Evolutionary conservation across 768 basidiomycete species (phyloP), one percentile per base, ranked within the genome.

Genomic region (Leccinellum albellum): DNA sequence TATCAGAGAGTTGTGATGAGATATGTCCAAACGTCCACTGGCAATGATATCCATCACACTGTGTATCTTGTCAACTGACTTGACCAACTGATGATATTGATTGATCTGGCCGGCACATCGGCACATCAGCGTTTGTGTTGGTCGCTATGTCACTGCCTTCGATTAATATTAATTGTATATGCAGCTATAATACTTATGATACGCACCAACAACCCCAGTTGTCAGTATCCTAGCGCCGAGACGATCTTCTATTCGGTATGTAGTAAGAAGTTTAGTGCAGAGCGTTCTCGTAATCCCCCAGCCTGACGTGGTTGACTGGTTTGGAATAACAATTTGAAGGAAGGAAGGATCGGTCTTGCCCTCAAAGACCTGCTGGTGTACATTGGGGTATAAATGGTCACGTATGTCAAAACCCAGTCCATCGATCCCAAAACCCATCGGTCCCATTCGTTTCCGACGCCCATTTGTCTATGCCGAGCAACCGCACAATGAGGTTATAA

Each of bases 351-450:
- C 21, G 5, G 6, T n/a, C 2, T 45, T 23, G 6, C 42, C 17
- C 4, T 45, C 21, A 23, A 45, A 23, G 23, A 45, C 20, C 23
- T 6, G 23, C 20, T 45, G 20, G 21, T 20, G 21, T 37, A 10
- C 35, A 5, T 35, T 17, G 15, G 35, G 7, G 35, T 3, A 37
- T 33, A 33, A 10, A 12, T 31, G 3, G 9, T 10, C 33, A 37
- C 9, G 44, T 23, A 23, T 44, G 12, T 54, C 53, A 60, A 44
- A 47, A 47, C 24, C 32, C 21, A 15, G 47, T 53, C 58, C 61
- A 92, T 60, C 73, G 75, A 64, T 92, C 87, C 93, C 93, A 94
- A 70, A 93, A 93, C 10, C 86, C 85, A 31, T 58, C 54, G 1
- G 90, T 91, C 31, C 91, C 91, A 60, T 95, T 94, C 54, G 79